These are phyloP conservation scores for Rostrohypoxylon terebratum DNA, from an alignment of 495 filamentous ascomycete genomes.

Conservation along the genomic window DNA sequence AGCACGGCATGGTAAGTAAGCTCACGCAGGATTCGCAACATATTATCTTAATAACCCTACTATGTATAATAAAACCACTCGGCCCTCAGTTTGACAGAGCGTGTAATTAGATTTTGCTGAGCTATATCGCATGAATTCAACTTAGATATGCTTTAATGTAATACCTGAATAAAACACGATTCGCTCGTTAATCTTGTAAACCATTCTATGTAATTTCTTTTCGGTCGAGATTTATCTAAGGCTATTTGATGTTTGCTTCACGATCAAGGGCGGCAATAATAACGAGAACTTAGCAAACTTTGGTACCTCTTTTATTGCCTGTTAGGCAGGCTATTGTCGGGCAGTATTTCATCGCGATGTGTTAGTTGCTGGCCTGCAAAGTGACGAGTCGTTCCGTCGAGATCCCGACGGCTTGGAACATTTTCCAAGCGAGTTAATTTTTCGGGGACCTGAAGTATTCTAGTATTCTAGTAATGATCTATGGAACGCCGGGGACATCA, in stretches of 20 bases:
- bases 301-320: background rate
- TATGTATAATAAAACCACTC: conserved; percentile 12
- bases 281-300: conserved; percentile 4
- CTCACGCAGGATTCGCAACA: conserved; percentile 1
- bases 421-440: conserved; percentile 39
- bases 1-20: conserved; percentile 8
- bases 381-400: conserved; percentile 12
- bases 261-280: background rate
- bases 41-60: conserved; percentile 6
- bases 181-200: background rate
- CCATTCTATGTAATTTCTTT: background rate
- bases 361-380: conserved; percentile 2
- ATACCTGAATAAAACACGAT: background rate
- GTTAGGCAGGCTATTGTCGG: background rate
- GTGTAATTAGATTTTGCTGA: background rate
- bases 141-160: conserved; percentile 5
- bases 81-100: background rate
- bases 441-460: conserved; percentile 25
- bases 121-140: conserved; percentile 6
- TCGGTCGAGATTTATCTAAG: background rate
- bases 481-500: conserved; percentile 23
- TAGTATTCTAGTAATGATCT: conserved; percentile 16
- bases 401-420: conserved; percentile 46
- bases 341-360: background rate
- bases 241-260: background rate